Base-by-base conservation (phyloP, 768 basidiomycete species). In the Boletellus ananas region DNA sequence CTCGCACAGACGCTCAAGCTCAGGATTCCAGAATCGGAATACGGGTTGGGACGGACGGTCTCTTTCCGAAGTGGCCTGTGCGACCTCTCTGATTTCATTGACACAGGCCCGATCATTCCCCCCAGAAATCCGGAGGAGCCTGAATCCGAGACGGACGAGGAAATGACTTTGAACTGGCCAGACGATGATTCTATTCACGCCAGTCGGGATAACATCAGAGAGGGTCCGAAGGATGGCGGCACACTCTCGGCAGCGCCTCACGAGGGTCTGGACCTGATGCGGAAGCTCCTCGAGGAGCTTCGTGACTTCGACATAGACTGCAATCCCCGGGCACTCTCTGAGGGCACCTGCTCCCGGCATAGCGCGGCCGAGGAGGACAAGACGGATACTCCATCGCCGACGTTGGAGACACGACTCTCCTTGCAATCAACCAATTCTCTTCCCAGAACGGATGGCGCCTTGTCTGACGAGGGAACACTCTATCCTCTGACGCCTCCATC, bases 241-340 rank as follows among this genome's bases (percentile, higher is more conserved):
- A 21, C 9, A 9, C 18, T 2, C 5, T 6, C 21, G 13, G 1
- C 34, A 11, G 18, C n/a, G 5, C 13, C 41, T 34, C 25, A 45
- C 9, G 48, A 40, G 5, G 45, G 45, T 10, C 9, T 3, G 21
- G 48, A 55, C 20, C 10, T 54, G 3, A 64, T 64, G 56, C 47
- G 43, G 4, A 49, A 18, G 21, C 36, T 61, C 3, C 56, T 58
- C 16, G 35, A 34, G n/a, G 50, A 51, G 12, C 54, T 61, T n/a
- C 49, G 57, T 2, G 50, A 64, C 25, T 47, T 50, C 33, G 5
- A 9, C 10, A 3, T 61, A 31, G 48, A 64, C 14, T 43, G 21
- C 9, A 33, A 4, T 7, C 50, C 56, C 34, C 45, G 33, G 2
- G 1, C 36, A 5, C 23, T 53, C 6, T 49, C 44, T 18, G 51